A percentile compares a stretch with the other conserved stretches of the same genome.
These are phyloP conservation scores for Gremmenia infestans DNA, from an alignment of 2,329 filamentous ascomycete genomes.

Conservation along the genomic window DNA sequence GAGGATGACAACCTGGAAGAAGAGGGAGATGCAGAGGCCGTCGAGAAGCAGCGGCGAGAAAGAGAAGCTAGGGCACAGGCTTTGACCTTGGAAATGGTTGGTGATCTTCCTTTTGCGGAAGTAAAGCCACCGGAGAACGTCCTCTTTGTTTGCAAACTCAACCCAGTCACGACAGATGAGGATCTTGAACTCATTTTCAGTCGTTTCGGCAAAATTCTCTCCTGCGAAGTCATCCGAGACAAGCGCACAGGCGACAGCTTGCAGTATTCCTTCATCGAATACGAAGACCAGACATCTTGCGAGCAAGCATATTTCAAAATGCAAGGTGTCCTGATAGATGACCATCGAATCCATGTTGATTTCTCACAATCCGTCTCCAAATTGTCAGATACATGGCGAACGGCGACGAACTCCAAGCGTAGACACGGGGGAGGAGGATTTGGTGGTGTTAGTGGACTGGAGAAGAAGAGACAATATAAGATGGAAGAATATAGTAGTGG, in stretches of 20 bases:
- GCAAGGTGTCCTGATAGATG: conserved; percentile 95
- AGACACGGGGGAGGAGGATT: conserved; percentile 66
- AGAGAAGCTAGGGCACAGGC: conserved; percentile 91
- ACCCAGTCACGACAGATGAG: conserved; percentile 92
- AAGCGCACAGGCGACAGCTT: conserved; percentile 90
- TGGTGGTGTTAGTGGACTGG: conserved; percentile 81
- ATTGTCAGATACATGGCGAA: conserved; percentile 84
- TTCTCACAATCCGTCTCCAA: conserved; percentile 94
- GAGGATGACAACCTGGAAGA: conserved; percentile 80
- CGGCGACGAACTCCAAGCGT: conserved; percentile 77
- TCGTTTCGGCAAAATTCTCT: conserved; percentile 90
- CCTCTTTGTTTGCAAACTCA: conserved; percentile 96
- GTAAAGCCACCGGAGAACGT: conserved; percentile 97
- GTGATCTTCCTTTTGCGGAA: conserved; percentile 93
- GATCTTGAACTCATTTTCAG: conserved; percentile 95
- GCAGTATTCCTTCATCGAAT: conserved; percentile 98
- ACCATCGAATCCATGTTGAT: conserved; percentile 95
- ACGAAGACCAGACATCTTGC: conserved; percentile 85
- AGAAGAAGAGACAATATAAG: conserved; percentile 87
- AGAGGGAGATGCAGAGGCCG: conserved; percentile 69
- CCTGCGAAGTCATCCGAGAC: conserved; percentile 93
- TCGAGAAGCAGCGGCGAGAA: conserved; percentile 76
- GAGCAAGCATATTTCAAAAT: conserved; percentile 98
- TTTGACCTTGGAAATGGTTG: conserved; percentile 94
- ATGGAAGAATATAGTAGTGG: conserved; percentile 37